phyloP scores from a whole-genome alignment of 2,329 filamentous ascomycete genomes.

The Paraconiothyrium brasiliense region DNA sequence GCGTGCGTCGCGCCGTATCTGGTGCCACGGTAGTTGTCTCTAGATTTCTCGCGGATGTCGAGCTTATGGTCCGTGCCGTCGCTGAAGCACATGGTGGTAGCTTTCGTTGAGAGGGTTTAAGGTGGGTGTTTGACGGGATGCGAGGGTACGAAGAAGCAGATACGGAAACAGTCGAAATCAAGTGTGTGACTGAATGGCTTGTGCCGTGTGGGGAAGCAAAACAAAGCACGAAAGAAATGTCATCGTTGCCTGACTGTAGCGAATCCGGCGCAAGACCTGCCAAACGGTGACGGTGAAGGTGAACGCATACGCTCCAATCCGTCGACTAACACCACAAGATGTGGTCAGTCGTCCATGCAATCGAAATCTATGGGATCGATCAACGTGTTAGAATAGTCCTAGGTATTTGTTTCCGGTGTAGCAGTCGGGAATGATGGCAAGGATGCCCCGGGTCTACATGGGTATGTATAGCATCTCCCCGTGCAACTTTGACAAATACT shows the following conservation, averaged over 20 bases:
- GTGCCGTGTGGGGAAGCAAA: constrained; percentile 10
- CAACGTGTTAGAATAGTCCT: too few relatives aligned
- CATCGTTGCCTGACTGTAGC: not conserved
- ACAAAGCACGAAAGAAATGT: not conserved
- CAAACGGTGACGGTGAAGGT: constrained; percentile 4
- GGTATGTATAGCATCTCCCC: not conserved
- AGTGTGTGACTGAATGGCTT: constrained; percentile 3
- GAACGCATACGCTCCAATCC: not conserved
- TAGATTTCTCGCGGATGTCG: constrained; percentile 26
- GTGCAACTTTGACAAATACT: not conserved
- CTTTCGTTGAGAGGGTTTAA: not conserved
- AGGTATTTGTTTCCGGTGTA: too few relatives aligned
- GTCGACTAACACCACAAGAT: too few relatives aligned
- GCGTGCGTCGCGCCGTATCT: constrained; percentile 32
- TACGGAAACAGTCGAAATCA: not conserved
- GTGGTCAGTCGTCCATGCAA: too few relatives aligned
- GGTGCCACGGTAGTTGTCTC: constrained; percentile 18
- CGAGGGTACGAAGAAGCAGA: not conserved
- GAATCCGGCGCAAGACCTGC: not conserved
- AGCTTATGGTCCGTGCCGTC: constrained; percentile 30
- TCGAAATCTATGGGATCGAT: too few relatives aligned
- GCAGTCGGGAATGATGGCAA: too few relatives aligned
- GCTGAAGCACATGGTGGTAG: constrained; percentile 37
- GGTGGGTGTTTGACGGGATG: not conserved
- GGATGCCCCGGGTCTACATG: not conserved